Evolutionary conservation across 768 basidiomycete species (phyloP), one percentile per base, ranked within the genome.

Genomic region (Agrocybe chaxingu): DNA sequence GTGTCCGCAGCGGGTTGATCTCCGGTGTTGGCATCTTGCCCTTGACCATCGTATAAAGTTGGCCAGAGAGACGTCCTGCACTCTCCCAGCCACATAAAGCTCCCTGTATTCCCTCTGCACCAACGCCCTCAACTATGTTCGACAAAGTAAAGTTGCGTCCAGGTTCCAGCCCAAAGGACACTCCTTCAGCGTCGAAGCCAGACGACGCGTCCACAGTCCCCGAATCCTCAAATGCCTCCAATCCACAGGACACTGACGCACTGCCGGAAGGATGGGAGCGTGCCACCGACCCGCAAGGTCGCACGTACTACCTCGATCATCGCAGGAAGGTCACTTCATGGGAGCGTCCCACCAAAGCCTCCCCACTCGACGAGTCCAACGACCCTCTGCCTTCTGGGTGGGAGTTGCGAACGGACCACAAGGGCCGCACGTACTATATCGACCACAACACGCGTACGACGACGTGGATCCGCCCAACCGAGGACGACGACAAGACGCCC

Each of bases 291-390:
- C 70, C 73, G 32, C 78, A 84, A 49, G 84, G 82, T 3, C 70
- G 91, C 43, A 69, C 79, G 16, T 94, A 94, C 66, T 93, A 87
- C 62, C 88, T 93, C 52, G 91, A 95, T 64, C 92, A 93, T 64
- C 85, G 79, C 57, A 80, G 81, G 3, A 79, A 87, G 48, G 77
- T 80, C 3, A 92, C 92, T 33, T 86, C 88, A 5, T 93, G 92
- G 92, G 75, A 79, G 54, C 78, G 82, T 48, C 60, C 58, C 31
- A 11, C 54, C 35, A 13, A 59, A 24, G 56, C 42, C 31, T 42
- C 30, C 5, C 4, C 42, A 30, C 24, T 34, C 1, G 34, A 7
- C 4, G 40, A 29, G 7, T n/a, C 30, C 1, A 31, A 16, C 36
- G 77, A 78, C n/a, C 75, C 80, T 13, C 72, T 94, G 33, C 89